Evolutionary conservation across 164 flowering plant species (phyloP), one percentile per base, ranked within the genome.

Genomic region (Euptelea pleiosperma): DNA sequence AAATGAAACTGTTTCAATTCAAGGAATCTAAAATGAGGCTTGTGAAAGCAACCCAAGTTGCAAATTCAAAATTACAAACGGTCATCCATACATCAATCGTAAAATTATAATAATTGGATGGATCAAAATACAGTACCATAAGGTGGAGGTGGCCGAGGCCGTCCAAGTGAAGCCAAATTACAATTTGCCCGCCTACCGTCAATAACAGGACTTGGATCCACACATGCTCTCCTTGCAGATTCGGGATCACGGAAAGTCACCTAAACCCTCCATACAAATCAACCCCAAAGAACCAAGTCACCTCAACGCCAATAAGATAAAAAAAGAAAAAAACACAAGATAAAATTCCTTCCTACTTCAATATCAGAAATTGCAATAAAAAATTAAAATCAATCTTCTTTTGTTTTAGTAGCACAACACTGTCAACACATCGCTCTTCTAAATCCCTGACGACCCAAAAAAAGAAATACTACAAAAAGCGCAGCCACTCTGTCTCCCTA

Each of bases 241-340:
- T 88, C 89, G 6, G 87, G 81, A 30, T 83, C 86, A 30, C 82
- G 83, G 75, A 88, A 88, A 69, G 91, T 88, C 74, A 88, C 96
- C 96, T 88, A 80, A 73, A 75, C 80, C 84, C 81, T 75, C 84
- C 82, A 75, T 61, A 71, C 59, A 77, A 72, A 76, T 52, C 62
- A 64, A 26, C 62, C 68, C 31, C 45, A 14, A 41, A 41, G 60
- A 70, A 63, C 52, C 66, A 72, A 67, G 71, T 81, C 84, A 77
- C 44, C 25, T 25, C 35, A 16, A 1, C 9, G 52, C 15, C 34
- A 28, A 48, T 29, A 3, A 16, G 36, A n/a, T n/a, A n/a, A n/a
- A n/a, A n/a, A n/a, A n/a, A n/a, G n/a, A n/a, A n/a, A n/a, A n/a
- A n/a, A n/a, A n/a, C n/a, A n/a, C n/a, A n/a, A n/a, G n/a, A n/a